Evolutionary conservation across 371 early-diverging fungal genomes (phyloP), one percentile per base, ranked within the genome.

Genomic region (Mucor ambiguus): DNA sequence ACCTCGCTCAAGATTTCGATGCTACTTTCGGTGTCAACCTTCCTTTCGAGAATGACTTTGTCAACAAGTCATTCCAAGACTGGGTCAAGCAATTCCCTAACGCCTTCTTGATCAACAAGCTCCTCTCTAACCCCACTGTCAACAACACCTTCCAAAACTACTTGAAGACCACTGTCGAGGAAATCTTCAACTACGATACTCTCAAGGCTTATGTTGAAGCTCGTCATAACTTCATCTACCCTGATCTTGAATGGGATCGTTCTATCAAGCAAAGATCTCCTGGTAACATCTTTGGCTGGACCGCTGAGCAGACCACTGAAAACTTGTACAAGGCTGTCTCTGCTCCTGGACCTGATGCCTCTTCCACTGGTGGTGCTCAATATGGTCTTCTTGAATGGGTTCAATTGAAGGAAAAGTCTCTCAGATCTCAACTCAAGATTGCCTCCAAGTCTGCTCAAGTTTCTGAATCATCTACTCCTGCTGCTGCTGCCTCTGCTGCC

Each of bases 11-110:
- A 72, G 87, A 86, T 60, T 86, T 74, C 58, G 87, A 86, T 60
- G 87, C 77, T 22, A 85, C 87, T 52, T 86, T 86, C 63, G 87
- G 87, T 71, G 76, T 86, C 67, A 86, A 85, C 69, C 56, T 84
- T 58, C 57, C 60, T n/a, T 72, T 76, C 52, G 68, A 58, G 6
- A 63, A 54, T 6, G 66, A 46, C 18, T 82, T 77, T 48, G 68
- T 74, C 46, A 60, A 57, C 1, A 62, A 73, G 48, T 74, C 84
- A n/a, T 85, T 81, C 64, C 78, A 60, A 6, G 57, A 71, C 1
- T 83, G 58, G 64, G 72, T 78, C 12, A 41, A 60, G 2, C 62
- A 59, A 18, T 85, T 74, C 69, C 80, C 84, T 22, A 46, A 62
- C 7, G 84, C 66, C 9, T 75, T 73, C 56, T 58, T 86, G 78